Base-by-base conservation (phyloP, 176 grass and related monocot species). In the Oryza meyeriana region DNA sequence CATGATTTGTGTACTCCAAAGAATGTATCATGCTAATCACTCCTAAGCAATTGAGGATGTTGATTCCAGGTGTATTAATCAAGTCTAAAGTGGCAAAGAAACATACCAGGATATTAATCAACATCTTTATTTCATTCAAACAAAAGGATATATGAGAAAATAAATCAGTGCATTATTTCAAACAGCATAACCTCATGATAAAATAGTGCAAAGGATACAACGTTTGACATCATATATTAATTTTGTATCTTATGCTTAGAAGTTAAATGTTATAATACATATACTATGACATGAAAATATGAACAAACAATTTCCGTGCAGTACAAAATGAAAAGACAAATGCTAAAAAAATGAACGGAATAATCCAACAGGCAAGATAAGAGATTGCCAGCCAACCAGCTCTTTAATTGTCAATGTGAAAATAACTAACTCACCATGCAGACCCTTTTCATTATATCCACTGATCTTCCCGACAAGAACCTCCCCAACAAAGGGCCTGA, bases 401-500 rank as follows among this genome's bases (percentile, higher is more conserved):
- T 72, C 68, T 71, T 61, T 40, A 74, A 83, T 78, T 22, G 6
- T 71, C 16, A 79, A 68, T 79, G 22, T 22, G 33, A 80, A 79
- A 64, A 64, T 80, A 80, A 22, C 4, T 20, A 47, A 85, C 57
- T 48, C 71, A 98, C 92, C 80, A 62, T 86, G 92, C 80, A 98
- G 89, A 57, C 95, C 90, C 69, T 83, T 86, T 47, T 94, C 92
- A 41, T 93, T 88, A 85, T 89, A 95, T 80, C 80, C 80, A 75
- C 84, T 90, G 72, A 98, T 94, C 82, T 87, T 98, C 76, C 88
- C 95, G 71, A 89, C 82, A 50, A 98, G 68, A 89, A 93, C 65
- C 83, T 98, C 95, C n/a, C 95, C 90, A 69, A 70, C 52, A 75
- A 87, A 98, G 10, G 95, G 95, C 82, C 77, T 88, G 86, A 98